Evolutionary conservation across 2,329 filamentous ascomycete genomes (phyloP).

Genomic region (Lecanosticta acicola): DNA sequence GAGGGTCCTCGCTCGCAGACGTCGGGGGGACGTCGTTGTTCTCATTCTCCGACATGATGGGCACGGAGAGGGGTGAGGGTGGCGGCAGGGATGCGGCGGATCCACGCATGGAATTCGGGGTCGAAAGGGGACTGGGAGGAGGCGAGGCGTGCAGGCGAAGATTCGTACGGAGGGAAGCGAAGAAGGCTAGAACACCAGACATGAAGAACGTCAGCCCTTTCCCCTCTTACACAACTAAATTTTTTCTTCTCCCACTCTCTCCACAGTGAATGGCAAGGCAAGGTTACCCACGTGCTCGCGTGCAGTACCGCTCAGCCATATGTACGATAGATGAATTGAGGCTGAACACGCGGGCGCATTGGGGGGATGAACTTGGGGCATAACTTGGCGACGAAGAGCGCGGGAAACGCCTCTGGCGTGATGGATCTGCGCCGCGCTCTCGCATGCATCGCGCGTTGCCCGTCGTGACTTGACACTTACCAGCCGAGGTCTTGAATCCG

Average conservation of each 20-base stretch:
- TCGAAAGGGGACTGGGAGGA: slow-evolving; percentile 57
- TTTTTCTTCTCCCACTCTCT: too few species aligned
- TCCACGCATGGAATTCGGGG: slow-evolving; percentile 53
- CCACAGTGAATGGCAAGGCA: too few species aligned
- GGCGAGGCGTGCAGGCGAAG: slow-evolving; percentile 58
- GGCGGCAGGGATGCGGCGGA: slow-evolving; percentile 48
- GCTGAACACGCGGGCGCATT: too few species aligned
- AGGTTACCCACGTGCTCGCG: too few species aligned
- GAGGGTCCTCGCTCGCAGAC: slow-evolving; percentile 28
- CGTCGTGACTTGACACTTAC: slow-evolving; percentile 19
- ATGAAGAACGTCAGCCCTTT: slow-evolving; percentile 1
- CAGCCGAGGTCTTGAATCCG: slow-evolving; percentile 33
- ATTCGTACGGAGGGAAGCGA: slow-evolving; percentile 75
- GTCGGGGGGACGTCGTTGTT: slow-evolving; percentile 11
- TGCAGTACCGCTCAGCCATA: too few species aligned
- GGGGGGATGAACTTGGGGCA: too few species aligned
- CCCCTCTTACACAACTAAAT: too few species aligned
- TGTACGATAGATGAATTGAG: too few species aligned
- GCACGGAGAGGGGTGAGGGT: slow-evolving; percentile 39
- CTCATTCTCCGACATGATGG: slow-evolving; percentile 26
- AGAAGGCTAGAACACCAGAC: slow-evolving; percentile 58
- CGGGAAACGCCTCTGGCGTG: background rate
- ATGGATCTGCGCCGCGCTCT: background rate
- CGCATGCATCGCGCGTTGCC: background rate
- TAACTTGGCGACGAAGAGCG: too few species aligned